Base-by-base conservation (phyloP, 176 grass and related monocot species). In the Zoysia japonica region DNA sequence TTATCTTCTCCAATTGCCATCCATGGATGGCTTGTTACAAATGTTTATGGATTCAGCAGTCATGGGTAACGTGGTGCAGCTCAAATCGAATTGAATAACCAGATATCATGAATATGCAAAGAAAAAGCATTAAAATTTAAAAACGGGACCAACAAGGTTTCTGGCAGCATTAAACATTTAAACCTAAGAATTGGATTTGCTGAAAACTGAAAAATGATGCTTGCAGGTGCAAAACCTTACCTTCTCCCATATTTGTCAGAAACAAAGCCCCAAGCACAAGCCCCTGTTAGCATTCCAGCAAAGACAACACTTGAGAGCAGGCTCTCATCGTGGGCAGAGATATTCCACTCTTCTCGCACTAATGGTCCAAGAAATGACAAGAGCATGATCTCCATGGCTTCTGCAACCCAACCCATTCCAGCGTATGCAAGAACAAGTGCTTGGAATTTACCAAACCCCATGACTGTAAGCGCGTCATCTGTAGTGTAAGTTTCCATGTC, bases 371-470 rank as follows among this genome's bases (percentile, higher is more conserved):
- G 71, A 70, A 95, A 95, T 19, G 93, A 95, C 43, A 92, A 73
- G 0, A 95, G 87, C 55, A 88, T 92, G 13, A 95, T 57, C 70
- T 92, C 93, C 93, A 92, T 95, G 51, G 93, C 89, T 79, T 92
- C 85, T 52, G 82, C 78, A 59, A 85, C 44, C 93, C 70, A 95
- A 15, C 89, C 89, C 75, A 89, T 87, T 15, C 92, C 87, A 13
- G 92, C 76, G 72, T 94, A 94, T 3, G 51, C 78, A 72, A 94
- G 92, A 28, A 95, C 74, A 17, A 95, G 71, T n/a, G 37, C 80
- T 74, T 95, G 92, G 82, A 89, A 95, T 75, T 74, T 91, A 1
- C 92, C 92, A 59, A 95, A 95, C 61, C 92, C 92, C 83, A 87
- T 61, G 47, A 72, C 71, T 7, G 81, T n/a, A 54, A 95, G 84